These are phyloP conservation scores for Naganishia randhawae DNA, from an alignment of 768 basidiomycete genomes.

Conservation along the genomic window DNA sequence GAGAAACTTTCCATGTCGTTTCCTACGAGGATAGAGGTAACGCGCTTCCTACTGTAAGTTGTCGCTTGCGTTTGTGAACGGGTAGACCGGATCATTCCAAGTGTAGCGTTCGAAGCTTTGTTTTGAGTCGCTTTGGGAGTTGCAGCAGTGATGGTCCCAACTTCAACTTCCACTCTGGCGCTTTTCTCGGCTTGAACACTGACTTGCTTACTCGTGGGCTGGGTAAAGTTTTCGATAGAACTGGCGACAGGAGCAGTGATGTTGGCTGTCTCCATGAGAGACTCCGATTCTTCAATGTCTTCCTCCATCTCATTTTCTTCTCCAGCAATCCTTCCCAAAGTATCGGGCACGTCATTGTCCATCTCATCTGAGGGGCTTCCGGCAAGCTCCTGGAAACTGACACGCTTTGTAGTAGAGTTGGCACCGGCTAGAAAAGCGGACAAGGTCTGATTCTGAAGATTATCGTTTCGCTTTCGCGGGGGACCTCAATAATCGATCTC, in stretches of 20 bases:
- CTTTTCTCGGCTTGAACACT: not conserved
- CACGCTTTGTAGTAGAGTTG: not conserved
- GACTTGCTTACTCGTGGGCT: not conserved
- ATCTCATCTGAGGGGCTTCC: constrained; percentile 7
- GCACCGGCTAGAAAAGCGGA: not conserved
- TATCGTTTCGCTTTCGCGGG: not conserved
- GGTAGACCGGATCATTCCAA: constrained; percentile 11
- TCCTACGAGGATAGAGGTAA: not conserved
- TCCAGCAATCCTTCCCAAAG: constrained; percentile 4
- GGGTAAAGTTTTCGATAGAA: constrained; percentile 10
- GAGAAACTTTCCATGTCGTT: constrained; percentile 17
- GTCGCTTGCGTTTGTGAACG: not conserved
- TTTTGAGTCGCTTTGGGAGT: not conserved
- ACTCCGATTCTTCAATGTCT: constrained; percentile 29
- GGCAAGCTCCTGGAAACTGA: constrained; percentile 8
- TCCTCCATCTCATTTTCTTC: constrained; percentile 27
- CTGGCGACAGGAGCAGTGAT: constrained; percentile 5
- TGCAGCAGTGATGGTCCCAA: not conserved
- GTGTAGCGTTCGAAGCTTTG: not conserved
- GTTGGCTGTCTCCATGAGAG: constrained; percentile 14
- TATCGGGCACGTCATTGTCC: constrained; percentile 15
- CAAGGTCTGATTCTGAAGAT: not conserved
- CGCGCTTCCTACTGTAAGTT: constrained; percentile 16
- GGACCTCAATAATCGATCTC: not conserved
- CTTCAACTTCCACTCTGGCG: not conserved